Evolutionary conservation across 306 rosid species (phyloP).

Genomic region (Geum urbanum): DNA sequence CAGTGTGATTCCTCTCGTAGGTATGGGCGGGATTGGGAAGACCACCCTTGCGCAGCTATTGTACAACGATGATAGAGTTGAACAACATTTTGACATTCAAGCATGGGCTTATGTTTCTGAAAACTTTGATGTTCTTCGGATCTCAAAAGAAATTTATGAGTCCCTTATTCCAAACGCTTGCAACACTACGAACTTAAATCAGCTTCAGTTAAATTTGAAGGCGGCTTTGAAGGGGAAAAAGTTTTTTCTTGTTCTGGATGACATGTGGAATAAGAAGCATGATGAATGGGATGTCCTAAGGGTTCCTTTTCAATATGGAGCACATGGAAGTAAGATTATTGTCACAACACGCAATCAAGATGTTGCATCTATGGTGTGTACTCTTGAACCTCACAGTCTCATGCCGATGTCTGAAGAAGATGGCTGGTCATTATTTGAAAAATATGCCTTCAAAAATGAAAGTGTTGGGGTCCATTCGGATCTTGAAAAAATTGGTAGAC

Average conservation of each 20-base stretch:
- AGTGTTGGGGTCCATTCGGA: too few relatives aligned
- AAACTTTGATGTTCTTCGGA: neutral
- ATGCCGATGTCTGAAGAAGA: too few relatives aligned
- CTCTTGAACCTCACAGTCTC: too few relatives aligned
- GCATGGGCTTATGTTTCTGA: neutral
- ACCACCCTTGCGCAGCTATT: too few relatives aligned
- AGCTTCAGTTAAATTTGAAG: neutral
- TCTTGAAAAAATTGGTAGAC: too few relatives aligned
- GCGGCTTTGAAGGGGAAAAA: neutral
- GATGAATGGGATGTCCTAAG: neutral
- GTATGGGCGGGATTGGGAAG: too few relatives aligned
- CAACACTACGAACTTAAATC: neutral
- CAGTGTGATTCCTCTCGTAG: too few relatives aligned
- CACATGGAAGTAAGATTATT: slow-evolving; percentile 2
- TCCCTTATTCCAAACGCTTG: neutral
- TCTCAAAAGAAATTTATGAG: neutral
- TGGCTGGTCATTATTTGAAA: too few relatives aligned
- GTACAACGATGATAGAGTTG: too few relatives aligned
- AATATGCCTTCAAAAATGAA: too few relatives aligned
- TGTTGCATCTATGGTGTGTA: too few relatives aligned
- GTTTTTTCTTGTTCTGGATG: neutral
- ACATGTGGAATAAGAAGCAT: slow-evolving; percentile 1
- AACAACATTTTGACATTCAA: too few relatives aligned
- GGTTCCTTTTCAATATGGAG: neutral
- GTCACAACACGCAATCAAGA: slow-evolving; percentile 1